Evolutionary conservation across 306 rosid species (phyloP).

Genomic region (Sphenostylis stenocarpa): DNA sequence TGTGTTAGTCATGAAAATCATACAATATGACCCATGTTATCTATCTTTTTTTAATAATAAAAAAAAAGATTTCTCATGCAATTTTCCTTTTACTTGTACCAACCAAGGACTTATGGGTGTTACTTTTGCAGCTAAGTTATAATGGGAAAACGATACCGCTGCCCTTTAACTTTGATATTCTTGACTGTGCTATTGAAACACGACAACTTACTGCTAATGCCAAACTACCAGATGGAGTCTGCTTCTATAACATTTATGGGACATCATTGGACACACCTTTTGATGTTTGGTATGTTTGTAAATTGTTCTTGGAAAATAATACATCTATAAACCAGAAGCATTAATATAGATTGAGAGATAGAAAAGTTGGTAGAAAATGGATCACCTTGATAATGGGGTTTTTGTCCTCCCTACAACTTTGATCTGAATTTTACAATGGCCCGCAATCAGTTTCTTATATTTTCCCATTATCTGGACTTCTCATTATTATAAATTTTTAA

Average conservation of each 20-base stretch:
- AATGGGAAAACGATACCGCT: slow-evolving; percentile 61
- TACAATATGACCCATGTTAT: neutral
- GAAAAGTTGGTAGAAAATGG: slow-evolving; percentile 25
- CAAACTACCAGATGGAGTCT: slow-evolving; percentile 73
- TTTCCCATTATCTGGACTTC: neutral
- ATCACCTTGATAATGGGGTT: slow-evolving; percentile 14
- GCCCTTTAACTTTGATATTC: slow-evolving; percentile 76
- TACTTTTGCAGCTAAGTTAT: slow-evolving; percentile 64
- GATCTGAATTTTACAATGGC: slow-evolving; percentile 7
- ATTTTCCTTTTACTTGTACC: slow-evolving; percentile 10
- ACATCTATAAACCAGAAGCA: neutral
- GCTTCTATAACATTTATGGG: slow-evolving; percentile 89
- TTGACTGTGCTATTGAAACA: slow-evolving; percentile 73
- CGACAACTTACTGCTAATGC: slow-evolving; percentile 58
- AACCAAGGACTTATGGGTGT: slow-evolving; percentile 29
- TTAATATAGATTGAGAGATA: slow-evolving; percentile 16
- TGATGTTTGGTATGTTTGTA: slow-evolving; percentile 77
- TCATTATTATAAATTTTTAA: slow-evolving; percentile 1
- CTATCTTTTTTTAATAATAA: neutral
- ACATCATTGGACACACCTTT: slow-evolving; percentile 75
- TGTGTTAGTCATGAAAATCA: slow-evolving; percentile 21
- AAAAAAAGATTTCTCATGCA: slow-evolving; percentile 1
- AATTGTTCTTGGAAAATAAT: slow-evolving; percentile 13
- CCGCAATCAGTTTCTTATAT: neutral
- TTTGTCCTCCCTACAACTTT: slow-evolving; percentile 2